A percentile compares a stretch with the other conserved stretches of the same genome.
Conservation (phyloP, 2,329 filamentous ascomycete species). For the Corinectria fuckeliana region DNA sequence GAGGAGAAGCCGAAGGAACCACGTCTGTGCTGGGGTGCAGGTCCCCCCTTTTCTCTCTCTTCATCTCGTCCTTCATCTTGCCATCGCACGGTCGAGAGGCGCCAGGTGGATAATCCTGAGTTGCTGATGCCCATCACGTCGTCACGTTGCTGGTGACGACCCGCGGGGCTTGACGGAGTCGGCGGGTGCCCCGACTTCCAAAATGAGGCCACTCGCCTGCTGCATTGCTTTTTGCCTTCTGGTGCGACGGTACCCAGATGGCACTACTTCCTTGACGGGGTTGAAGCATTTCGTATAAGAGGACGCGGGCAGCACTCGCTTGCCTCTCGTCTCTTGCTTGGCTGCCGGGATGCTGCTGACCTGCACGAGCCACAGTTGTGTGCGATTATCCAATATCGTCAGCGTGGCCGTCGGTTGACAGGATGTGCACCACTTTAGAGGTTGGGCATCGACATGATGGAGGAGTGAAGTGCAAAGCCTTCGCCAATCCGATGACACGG, state of each 20-base stretch:
- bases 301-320: conserved; percentile 2
- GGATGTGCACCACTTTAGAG: conserved; percentile 2
- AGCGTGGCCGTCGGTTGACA: conserved; percentile 23
- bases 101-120: conserved; percentile 19
- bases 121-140: conserved; percentile 5
- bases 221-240: conserved; percentile 15
- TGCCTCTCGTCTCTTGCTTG: conserved; percentile 8
- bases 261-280: neutral
- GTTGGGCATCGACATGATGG: conserved; percentile 11
- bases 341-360: conserved; percentile 23
- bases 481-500: neutral
- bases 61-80: conserved; percentile 17
- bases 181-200: conserved; percentile 10
- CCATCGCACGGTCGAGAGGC: conserved; percentile 9
- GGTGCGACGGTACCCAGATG: conserved; percentile 8
- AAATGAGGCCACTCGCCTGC: conserved; percentile 24
- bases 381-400: conserved; percentile 9
- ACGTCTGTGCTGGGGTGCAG: conserved; percentile 32
- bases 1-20: conserved; percentile 24
- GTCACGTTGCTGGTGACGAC: conserved; percentile 18
- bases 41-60: conserved; percentile 17
- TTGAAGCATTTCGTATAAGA: conserved; percentile 23
- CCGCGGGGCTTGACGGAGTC: neutral
- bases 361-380: conserved; percentile 19
- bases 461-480: conserved; percentile 6